phyloP scores from a whole-genome alignment of 257 asterid species.

The Prunella vulgaris region DNA sequence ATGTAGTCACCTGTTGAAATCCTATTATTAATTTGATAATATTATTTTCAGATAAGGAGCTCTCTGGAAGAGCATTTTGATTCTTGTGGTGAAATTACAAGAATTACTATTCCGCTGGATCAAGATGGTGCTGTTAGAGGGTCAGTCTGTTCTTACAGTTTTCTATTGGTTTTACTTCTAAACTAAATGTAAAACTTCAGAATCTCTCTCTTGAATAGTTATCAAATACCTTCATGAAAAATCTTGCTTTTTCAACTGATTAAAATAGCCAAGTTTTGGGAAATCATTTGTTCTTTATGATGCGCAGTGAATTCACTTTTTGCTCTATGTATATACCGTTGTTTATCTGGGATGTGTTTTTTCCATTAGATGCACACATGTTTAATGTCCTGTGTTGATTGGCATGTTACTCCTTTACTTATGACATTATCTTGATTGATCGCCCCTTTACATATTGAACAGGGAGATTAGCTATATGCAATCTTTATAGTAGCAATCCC shows the following conservation, averaged over 20 bases:
- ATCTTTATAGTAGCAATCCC: background rate
- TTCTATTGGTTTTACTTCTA: background rate
- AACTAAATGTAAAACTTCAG: background rate
- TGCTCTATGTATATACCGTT: background rate
- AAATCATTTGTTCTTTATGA: background rate
- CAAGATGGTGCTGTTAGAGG: slow-evolving; percentile 64
- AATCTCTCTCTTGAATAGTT: background rate
- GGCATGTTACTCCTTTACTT: background rate
- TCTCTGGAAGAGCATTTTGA: slow-evolving; percentile 62
- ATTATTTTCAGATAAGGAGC: slow-evolving; percentile 49
- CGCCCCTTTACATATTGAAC: background rate
- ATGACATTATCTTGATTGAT: background rate
- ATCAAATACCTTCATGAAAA: slow-evolving; percentile 5
- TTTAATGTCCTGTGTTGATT: background rate
- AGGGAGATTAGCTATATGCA: background rate
- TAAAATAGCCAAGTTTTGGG: background rate
- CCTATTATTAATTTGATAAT: background rate
- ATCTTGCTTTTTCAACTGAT: background rate
- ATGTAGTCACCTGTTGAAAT: background rate
- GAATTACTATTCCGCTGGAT: slow-evolving; percentile 54
- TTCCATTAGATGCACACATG: background rate
- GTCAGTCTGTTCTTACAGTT: slow-evolving; percentile 29
- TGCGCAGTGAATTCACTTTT: background rate
- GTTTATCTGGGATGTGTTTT: background rate
- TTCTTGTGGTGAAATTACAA: slow-evolving; percentile 67